A percentile compares a stretch with the other conserved stretches of the same genome.
These are phyloP conservation scores for Obelidium mucronatum DNA, from an alignment of 192 early-diverging fungal species.

Conservation along the genomic window DNA sequence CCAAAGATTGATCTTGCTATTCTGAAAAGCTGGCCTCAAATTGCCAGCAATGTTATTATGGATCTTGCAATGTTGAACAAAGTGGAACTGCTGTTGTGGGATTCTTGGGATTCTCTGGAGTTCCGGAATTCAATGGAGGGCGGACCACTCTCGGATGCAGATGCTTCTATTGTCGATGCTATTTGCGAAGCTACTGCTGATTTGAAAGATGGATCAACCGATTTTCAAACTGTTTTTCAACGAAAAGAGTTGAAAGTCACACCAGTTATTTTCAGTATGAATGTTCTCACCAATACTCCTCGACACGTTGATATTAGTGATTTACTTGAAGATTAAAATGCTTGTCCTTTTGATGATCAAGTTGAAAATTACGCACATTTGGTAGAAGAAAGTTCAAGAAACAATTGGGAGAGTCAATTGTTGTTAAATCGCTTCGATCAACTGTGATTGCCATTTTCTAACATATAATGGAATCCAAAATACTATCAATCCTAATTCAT, in stretches of 20 bases:
- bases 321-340: too few relatives aligned
- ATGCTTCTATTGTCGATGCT: not conserved
- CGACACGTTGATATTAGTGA: not conserved
- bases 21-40: not conserved
- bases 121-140: not conserved
- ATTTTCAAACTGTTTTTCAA: not conserved
- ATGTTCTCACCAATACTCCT: not conserved
- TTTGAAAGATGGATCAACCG: not conserved
- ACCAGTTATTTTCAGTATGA: not conserved
- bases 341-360: too few relatives aligned
- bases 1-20: not conserved
- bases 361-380: too few relatives aligned
- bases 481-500: too few relatives aligned
- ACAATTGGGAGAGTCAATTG: too few relatives aligned
- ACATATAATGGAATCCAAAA: too few relatives aligned
- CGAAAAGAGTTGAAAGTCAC: not conserved
- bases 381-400: too few relatives aligned
- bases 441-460: too few relatives aligned
- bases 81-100: not conserved
- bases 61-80: slow-evolving; percentile 14
- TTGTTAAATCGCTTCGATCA: too few relatives aligned
- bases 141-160: not conserved
- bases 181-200: not conserved
- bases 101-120: not conserved
- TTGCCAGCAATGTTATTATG: not conserved